Evolutionary conservation across 2,329 filamentous ascomycete species (phyloP), one percentile per base, ranked within the genome.

Genomic region (Gyromitra esculenta): DNA sequence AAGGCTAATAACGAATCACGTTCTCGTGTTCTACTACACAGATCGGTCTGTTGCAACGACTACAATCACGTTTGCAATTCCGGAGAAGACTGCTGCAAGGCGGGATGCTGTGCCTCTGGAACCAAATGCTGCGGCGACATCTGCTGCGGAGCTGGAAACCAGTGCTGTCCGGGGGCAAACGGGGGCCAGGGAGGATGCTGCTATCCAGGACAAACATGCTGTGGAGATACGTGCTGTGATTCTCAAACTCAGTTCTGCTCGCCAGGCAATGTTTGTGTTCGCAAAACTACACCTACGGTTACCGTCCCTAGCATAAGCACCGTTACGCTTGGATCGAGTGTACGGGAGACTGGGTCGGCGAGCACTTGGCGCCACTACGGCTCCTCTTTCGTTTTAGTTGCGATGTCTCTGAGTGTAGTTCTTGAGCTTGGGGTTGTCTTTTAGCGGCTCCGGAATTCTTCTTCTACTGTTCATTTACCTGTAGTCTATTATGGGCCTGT

Each of bases 41-140:
- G 68, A 1, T 68, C 62, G 4, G 31, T 25, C n/a, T 73, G 71
- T 2, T 73, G 71, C 35, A 73, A 73, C 45, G 54, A n/a, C 13
- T 68, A 73, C 63, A 54, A 54, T 15, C 71, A 73, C 41, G 62
- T 68, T 21, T 73, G 71, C 18, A n/a, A 25, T 15, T 5, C 62
- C 18, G 35, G 52, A 1, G 13, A 50, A 1, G 62, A 59, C 71
- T 73, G 71, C 35, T 73, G 71, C 6, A 31, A 52, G 2, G 5
- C 8, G 0, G 60, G 62, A 13, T 73, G 70, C 41, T 73, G 70
- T 13, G 4, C 4, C 1, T 4, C 4, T 0, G 52, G 43, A 5
- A 54, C 18, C 4, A 54, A 62, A 9, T 73, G 71, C 54, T 73
- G 63, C 35, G 5, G 43, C 9, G 35, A 11, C 7, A 15, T 6